phyloP scores from a whole-genome alignment of 1,284 basidiomycete species.

The Cutaneotrichosporon spelunceum region DNA sequence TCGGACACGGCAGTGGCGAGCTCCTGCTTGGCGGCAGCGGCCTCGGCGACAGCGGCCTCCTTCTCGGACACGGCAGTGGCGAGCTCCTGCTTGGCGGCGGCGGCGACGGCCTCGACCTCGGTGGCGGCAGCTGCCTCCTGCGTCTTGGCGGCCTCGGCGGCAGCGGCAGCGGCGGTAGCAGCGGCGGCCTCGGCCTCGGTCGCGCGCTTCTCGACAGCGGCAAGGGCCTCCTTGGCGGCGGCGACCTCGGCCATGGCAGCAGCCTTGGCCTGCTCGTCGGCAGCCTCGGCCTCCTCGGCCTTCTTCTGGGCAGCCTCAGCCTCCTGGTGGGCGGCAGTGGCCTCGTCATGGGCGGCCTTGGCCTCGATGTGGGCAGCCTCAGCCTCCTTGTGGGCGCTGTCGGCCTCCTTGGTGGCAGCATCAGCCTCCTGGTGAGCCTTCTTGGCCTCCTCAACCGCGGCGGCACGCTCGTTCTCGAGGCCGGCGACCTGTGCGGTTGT shows the following conservation, averaged over 20 bases:
- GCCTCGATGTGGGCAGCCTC: neutral
- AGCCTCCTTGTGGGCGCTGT: neutral
- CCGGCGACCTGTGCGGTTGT: constrained; percentile 3
- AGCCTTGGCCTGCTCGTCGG: constrained; percentile 1
- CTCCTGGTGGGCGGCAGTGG: neutral
- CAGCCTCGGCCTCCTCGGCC: neutral
- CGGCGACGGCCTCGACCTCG: neutral
- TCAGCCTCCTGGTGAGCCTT: neutral
- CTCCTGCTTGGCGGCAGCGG: neutral
- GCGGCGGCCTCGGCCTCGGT: neutral
- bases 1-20: neutral
- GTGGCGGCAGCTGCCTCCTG: too few species aligned
- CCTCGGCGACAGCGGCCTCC: constrained; percentile 2
- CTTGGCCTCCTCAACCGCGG: constrained; percentile 3
- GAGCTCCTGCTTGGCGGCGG: neutral
- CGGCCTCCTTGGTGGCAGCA: constrained; percentile 4
- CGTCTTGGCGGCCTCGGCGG: neutral
- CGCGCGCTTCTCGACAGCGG: constrained; percentile 1
- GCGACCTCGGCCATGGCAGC: constrained; percentile 4
- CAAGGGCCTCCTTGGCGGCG: constrained; percentile 1
- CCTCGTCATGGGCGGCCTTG: constrained; percentile 5
- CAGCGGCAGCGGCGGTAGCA: neutral
- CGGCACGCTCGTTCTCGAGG: constrained; percentile 6
- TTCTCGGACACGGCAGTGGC: neutral
- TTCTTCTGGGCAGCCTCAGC: constrained; percentile 3